These are phyloP conservation scores for Boletus edulis DNA, from an alignment of 768 basidiomycete genomes.

Conservation along the genomic window DNA sequence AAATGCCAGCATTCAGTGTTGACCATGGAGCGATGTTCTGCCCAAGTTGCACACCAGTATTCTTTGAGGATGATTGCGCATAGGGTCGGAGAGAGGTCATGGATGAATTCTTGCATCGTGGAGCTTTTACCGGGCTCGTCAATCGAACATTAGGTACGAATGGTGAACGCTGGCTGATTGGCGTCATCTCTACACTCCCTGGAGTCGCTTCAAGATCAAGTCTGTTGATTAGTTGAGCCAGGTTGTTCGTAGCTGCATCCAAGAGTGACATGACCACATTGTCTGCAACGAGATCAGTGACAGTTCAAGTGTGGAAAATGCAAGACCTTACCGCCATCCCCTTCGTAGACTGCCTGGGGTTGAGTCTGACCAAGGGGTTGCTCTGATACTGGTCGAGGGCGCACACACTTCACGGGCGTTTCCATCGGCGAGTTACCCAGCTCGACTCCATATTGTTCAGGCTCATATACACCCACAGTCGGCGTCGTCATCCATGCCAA, in stretches of 20 bases:
- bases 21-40: slow-evolving; percentile 68
- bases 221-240: slow-evolving; percentile 74
- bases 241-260: slow-evolving; percentile 79
- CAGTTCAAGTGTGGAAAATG: background rate
- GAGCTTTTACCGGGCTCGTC: slow-evolving; percentile 33
- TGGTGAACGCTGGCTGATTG: slow-evolving; percentile 32
- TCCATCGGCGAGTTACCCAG: slow-evolving; percentile 2
- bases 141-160: slow-evolving; percentile 26
- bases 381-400: slow-evolving; percentile 63
- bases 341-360: slow-evolving; percentile 48
- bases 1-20: slow-evolving; percentile 38
- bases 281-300: slow-evolving; percentile 14
- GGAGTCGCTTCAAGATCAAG: slow-evolving; percentile 83
- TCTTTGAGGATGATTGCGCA: slow-evolving; percentile 31
- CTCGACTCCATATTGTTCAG: background rate
- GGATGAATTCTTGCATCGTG: slow-evolving; percentile 39
- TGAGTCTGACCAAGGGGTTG: slow-evolving; percentile 50
- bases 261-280: slow-evolving; percentile 63
- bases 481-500: slow-evolving; percentile 7
- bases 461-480: slow-evolving; percentile 49
- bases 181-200: slow-evolving; percentile 47
- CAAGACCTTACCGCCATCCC: slow-evolving; percentile 40
- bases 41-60: slow-evolving; percentile 34
- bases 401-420: slow-evolving; percentile 40
- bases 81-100: slow-evolving; percentile 53